Conservation (phyloP, 306 rosid genomes). For the Elaeagnus macrophylla region DNA sequence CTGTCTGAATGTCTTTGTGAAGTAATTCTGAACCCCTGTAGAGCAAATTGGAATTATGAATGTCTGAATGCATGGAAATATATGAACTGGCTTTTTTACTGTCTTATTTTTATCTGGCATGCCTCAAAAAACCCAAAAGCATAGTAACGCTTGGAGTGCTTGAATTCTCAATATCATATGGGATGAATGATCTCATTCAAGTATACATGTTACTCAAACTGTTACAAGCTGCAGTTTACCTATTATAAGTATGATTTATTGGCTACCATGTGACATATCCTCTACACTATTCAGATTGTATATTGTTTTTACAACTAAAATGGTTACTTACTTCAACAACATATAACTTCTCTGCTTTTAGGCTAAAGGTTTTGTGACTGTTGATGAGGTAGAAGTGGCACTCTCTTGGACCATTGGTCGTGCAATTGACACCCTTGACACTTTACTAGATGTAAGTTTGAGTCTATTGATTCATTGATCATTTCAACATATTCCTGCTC, state of each 20-base stretch:
- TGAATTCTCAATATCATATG: no score
- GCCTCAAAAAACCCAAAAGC: no score
- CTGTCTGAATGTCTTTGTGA: no score
- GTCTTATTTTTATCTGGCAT: no score
- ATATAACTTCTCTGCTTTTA: slow-evolving; percentile 20
- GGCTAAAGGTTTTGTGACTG: slow-evolving; percentile 90
- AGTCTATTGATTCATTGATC: neutral
- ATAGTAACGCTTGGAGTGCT: no score
- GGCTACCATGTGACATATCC: neutral
- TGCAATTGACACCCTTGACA: slow-evolving; percentile 84
- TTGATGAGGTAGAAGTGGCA: slow-evolving; percentile 66
- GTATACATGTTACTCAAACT: neutral
- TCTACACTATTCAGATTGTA: neutral
- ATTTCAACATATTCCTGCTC: neutral
- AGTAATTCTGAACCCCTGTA: no score
- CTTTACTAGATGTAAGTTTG: slow-evolving; percentile 63
- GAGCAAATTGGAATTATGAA: no score
- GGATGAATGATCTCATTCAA: no score
- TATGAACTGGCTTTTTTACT: no score
- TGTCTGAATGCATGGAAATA: no score
- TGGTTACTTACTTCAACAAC: neutral
- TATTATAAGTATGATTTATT: neutral
- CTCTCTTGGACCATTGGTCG: slow-evolving; percentile 85
- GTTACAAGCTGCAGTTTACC: neutral
- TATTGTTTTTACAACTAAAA: neutral